Percentiles rank a stretch among this genome's conserved stretches.
Conservation (phyloP, 2,329 filamentous ascomycete species). For the Aspergillus vadensis region DNA sequence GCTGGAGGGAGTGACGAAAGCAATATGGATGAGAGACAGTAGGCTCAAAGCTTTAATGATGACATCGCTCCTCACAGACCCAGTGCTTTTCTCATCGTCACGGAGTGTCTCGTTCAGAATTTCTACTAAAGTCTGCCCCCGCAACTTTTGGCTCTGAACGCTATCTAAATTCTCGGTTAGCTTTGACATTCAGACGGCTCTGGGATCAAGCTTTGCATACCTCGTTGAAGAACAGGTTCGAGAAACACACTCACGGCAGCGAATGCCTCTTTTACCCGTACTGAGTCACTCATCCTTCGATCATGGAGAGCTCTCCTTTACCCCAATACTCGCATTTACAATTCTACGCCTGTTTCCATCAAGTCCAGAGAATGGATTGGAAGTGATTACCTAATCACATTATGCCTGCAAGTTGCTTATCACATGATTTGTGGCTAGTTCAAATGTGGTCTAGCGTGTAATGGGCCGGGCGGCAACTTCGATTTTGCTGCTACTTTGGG, state of each 20-base stretch:
- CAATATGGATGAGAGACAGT: slow-evolving; percentile 37
- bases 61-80: slow-evolving; percentile 29
- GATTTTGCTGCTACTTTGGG: too few relatives aligned
- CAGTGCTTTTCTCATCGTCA: slow-evolving; percentile 17
- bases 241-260: slow-evolving; percentile 39
- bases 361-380: neutral
- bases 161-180: slow-evolving; percentile 40
- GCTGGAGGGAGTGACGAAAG: slow-evolving; percentile 32
- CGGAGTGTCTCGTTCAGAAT: slow-evolving; percentile 29
- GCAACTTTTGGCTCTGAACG: slow-evolving; percentile 36
- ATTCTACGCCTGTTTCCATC: neutral
- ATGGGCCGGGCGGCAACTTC: too few relatives aligned
- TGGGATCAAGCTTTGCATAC: slow-evolving; percentile 33
- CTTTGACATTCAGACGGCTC: slow-evolving; percentile 14
- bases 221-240: slow-evolving; percentile 44
- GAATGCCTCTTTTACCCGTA: slow-evolving; percentile 34
- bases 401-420: too few relatives aligned
- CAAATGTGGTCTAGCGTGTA: neutral
- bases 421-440: neutral
- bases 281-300: slow-evolving; percentile 32
- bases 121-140: slow-evolving; percentile 38
- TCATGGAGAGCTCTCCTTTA: neutral
- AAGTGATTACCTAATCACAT: slow-evolving; percentile 3
- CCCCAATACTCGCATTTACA: slow-evolving; percentile 1
- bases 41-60: slow-evolving; percentile 38